phyloP scores from a whole-genome alignment of 176 grass and related monocot species.

The Oropetium thomaeum region DNA sequence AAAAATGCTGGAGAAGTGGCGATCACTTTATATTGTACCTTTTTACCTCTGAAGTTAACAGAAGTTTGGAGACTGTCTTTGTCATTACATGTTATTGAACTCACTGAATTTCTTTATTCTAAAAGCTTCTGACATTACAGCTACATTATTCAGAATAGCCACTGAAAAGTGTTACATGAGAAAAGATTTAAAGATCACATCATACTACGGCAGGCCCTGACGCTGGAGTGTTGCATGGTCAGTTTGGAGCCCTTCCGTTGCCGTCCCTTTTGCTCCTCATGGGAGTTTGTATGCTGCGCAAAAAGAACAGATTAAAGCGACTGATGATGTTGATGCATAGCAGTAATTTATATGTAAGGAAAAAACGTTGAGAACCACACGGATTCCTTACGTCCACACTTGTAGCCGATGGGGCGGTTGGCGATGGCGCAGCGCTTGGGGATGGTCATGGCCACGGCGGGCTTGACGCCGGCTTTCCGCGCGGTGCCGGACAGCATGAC shows the following conservation, averaged over 20 bases:
- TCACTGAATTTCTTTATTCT: slow-evolving; percentile 23
- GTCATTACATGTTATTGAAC: slow-evolving; percentile 6
- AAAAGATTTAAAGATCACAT: slow-evolving; percentile 26
- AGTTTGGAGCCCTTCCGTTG: background rate
- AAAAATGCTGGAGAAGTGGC: slow-evolving; percentile 47
- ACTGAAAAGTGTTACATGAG: background rate
- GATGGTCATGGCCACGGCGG: slow-evolving; percentile 68
- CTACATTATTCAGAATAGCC: slow-evolving; percentile 23
- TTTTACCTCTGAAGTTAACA: slow-evolving; percentile 26
- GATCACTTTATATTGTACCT: slow-evolving; percentile 41
- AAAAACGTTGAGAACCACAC: background rate
- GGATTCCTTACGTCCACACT: slow-evolving; percentile 60
- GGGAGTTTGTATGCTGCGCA: slow-evolving; percentile 43
- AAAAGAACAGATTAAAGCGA: background rate
- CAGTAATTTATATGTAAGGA: background rate
- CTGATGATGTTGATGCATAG: background rate
- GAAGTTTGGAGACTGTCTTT: slow-evolving; percentile 22
- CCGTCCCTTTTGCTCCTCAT: slow-evolving; percentile 9
- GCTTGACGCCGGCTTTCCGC: slow-evolving; percentile 60
- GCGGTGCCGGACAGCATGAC: slow-evolving; percentile 81
- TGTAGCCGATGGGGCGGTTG: slow-evolving; percentile 73
- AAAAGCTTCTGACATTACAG: slow-evolving; percentile 10
- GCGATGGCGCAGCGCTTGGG: slow-evolving; percentile 82
- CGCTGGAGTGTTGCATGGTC: background rate
- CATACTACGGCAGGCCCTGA: slow-evolving; percentile 4